phyloP scores from a whole-genome alignment of 345 rosid genomes.

The Passiflora organensis region DNA sequence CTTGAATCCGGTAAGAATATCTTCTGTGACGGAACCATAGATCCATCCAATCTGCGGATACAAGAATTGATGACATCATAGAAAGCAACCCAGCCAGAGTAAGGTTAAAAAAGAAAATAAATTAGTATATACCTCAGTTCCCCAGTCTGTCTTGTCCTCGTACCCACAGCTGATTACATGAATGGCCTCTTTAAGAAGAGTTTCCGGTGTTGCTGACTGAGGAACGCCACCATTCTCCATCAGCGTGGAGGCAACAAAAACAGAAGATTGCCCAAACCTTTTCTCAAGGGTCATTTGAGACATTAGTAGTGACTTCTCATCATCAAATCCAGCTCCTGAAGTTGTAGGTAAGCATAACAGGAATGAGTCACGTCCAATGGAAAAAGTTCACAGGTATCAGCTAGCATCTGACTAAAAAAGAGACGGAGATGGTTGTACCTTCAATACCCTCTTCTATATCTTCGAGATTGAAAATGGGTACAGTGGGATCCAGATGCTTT shows the following conservation, averaged over 20 bases:
- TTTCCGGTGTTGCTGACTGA: conserved; percentile 82
- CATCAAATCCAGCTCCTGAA: conserved; percentile 93
- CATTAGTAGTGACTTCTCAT: conserved; percentile 87
- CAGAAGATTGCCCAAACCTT: conserved; percentile 90
- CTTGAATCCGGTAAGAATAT: conserved; percentile 96
- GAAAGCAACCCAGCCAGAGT: too few species aligned
- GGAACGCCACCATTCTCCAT: conserved; percentile 99
- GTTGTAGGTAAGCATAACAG: conserved; percentile 12
- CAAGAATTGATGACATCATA: background rate
- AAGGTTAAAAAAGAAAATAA: background rate
- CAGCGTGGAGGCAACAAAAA: conserved; percentile 90
- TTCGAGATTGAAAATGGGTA: conserved; percentile 86
- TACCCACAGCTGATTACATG: conserved; percentile 97
- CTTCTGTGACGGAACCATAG: conserved; percentile 93
- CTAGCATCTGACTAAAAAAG: background rate
- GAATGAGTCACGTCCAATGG: conserved; percentile 4
- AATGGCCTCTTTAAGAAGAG: conserved; percentile 91
- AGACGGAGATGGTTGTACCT: conserved; percentile 41
- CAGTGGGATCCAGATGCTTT: conserved; percentile 81
- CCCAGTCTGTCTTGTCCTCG: conserved; percentile 94
- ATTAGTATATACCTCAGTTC: conserved; percentile 50
- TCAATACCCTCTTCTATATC: conserved; percentile 98
- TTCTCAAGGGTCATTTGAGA: conserved; percentile 94
- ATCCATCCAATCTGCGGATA: conserved; percentile 87
- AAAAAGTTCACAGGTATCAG: background rate